Evolutionary conservation across 1,139 yeast species (phyloP), one percentile per base, ranked within the genome.

Genomic region (Suhomyces taliae): DNA sequence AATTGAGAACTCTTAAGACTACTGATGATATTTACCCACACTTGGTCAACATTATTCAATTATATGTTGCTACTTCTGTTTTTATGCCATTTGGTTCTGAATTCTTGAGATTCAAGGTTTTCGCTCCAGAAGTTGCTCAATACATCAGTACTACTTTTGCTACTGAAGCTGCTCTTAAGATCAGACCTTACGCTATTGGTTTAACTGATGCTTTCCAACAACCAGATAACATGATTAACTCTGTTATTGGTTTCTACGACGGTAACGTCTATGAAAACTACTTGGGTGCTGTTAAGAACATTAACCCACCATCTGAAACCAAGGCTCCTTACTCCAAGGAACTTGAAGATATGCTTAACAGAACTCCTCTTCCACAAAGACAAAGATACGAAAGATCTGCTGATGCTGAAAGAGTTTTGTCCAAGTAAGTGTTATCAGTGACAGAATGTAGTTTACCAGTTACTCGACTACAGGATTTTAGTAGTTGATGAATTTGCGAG

Each of bases 131-230:
- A 24, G 64, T 73, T 39, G 65, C 71, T 55, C 61, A 67, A 43
- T 61, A 61, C 41, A 61, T 72, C 54, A 65, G 67, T 48, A 59
- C 68, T 46, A 57, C 57, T 42, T 61, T 63, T 48, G 64, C 72
- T 51, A 72, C 76, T 44, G 64, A 59, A 44, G 62, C 71, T 48
- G 70, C 73, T 56, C 53, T 54, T 45, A 70, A 69, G 50, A 56
- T 75, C 49, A 72, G 80, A 64, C 78, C 78, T 38, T 67, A 72
- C 52, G 75, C 70, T 38, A 65, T 75, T 53, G 74, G 76, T 27
- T 71, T 66, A 52, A 74, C 79, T 38, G 80, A 75, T 59, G 65
- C 79, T n/a, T 75, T 75, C 76, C 76, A 74, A 57, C 67, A 64
- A 53, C 64, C 76, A 36, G 80, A 75, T 57, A 71, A 68, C 69